phyloP scores from a whole-genome alignment of 2,329 filamentous ascomycete species.

The Penicillium polonicum region DNA sequence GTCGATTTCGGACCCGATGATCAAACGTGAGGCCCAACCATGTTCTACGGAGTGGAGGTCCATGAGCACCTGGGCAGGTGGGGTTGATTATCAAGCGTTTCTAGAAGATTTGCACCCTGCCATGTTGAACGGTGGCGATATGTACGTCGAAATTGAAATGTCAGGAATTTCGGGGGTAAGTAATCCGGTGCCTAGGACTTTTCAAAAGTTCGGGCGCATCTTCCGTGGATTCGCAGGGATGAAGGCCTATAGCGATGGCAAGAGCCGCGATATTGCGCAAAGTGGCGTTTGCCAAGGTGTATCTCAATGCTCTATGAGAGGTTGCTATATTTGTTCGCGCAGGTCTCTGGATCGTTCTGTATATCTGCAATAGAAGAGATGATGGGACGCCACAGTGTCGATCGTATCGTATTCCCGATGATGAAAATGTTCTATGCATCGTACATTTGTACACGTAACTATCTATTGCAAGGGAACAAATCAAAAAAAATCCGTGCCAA shows the following conservation, averaged over 20 bases:
- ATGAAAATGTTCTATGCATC: not conserved
- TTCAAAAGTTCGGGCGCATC: not conserved
- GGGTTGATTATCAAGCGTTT: not conserved
- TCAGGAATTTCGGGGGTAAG: not conserved
- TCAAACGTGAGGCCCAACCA: not conserved
- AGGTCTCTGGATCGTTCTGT: not conserved
- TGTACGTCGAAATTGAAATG: not conserved
- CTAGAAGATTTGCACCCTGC: conserved; percentile 4
- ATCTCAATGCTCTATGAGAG: not conserved
- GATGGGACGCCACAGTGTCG: not conserved
- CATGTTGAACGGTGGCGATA: not conserved
- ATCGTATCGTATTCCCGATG: not conserved
- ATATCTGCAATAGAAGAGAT: not conserved
- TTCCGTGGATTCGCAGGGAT: not conserved
- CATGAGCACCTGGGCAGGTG: not conserved
- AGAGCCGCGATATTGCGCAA: not conserved
- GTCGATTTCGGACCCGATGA: conserved; percentile 1
- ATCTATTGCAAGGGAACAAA: not conserved
- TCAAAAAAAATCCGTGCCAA: not conserved
- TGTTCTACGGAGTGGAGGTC: not conserved
- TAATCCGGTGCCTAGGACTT: not conserved
- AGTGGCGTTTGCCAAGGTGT: not conserved
- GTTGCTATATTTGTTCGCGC: conserved; percentile 4
- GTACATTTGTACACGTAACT: not conserved
- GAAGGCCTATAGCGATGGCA: not conserved